Evolutionary conservation across 2,329 filamentous ascomycete species (phyloP).

Genomic region (Exophiala sideris): DNA sequence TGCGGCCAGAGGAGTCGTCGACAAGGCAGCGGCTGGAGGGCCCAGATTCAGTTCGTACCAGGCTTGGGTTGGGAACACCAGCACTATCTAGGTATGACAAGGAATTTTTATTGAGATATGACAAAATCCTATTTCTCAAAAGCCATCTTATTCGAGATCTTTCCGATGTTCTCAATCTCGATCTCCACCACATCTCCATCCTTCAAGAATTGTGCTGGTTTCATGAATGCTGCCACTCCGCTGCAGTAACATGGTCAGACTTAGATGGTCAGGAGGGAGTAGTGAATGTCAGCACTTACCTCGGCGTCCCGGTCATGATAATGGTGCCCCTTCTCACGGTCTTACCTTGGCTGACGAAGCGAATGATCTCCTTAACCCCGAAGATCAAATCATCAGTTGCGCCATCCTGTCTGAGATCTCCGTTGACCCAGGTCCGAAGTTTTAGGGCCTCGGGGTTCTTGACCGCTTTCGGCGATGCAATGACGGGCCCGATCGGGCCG

Average conservation of each 20-base stretch:
- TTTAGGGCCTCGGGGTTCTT: neutral
- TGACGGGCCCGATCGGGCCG: slow-evolving; percentile 70
- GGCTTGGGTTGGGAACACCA: neutral
- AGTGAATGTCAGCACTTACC: too few relatives aligned
- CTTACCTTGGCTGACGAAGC: slow-evolving; percentile 36
- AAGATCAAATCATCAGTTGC: slow-evolving; percentile 13
- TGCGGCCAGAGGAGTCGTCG: neutral
- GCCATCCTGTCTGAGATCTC: slow-evolving; percentile 5
- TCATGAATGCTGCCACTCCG: slow-evolving; percentile 42
- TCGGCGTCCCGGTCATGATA: slow-evolving; percentile 44
- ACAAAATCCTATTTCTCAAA: neutral
- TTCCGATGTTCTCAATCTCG: slow-evolving; percentile 48
- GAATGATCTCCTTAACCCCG: slow-evolving; percentile 2
- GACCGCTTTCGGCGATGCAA: slow-evolving; percentile 54
- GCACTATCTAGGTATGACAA: neutral
- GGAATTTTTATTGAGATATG: neutral
- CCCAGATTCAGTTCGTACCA: neutral
- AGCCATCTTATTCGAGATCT: slow-evolving; percentile 38
- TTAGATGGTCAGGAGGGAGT: too few relatives aligned
- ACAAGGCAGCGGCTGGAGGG: neutral
- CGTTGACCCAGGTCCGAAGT: slow-evolving; percentile 15
- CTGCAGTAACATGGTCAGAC: slow-evolving; percentile 16
- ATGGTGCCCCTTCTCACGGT: slow-evolving; percentile 43
- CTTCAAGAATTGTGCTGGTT: slow-evolving; percentile 37
- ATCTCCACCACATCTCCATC: slow-evolving; percentile 44